phyloP scores from a whole-genome alignment of 306 rosid species.

The Rosa persica region DNA sequence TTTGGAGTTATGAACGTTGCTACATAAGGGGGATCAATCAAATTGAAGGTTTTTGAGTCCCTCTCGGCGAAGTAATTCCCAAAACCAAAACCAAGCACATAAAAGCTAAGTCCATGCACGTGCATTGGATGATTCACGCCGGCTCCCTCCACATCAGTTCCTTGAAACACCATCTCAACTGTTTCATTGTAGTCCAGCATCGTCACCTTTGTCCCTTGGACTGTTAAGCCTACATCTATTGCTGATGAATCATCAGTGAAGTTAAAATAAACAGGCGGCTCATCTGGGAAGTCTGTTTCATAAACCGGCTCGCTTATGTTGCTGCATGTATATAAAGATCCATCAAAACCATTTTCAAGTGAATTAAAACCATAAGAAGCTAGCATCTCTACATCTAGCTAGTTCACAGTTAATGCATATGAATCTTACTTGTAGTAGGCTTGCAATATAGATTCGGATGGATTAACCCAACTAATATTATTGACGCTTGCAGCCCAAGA shows the following conservation, averaged over 20 bases:
- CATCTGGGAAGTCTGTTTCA: not conserved
- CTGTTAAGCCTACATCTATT: not conserved
- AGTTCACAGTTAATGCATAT: not conserved
- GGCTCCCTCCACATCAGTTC: not conserved
- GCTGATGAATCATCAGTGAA: not conserved
- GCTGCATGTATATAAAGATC: conserved; percentile 2
- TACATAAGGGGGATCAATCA: conserved; percentile 16
- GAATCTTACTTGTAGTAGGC: conserved; percentile 15
- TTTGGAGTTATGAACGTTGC: conserved; percentile 4
- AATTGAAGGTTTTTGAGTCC: conserved; percentile 12
- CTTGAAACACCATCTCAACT: conserved; percentile 23
- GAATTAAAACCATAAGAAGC: not conserved
- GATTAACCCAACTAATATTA: not conserved
- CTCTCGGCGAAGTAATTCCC: conserved; percentile 8
- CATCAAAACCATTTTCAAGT: not conserved
- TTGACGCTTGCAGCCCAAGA: not conserved
- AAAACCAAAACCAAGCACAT: conserved; percentile 3
- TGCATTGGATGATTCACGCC: conserved; percentile 17
- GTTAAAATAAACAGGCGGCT: conserved; percentile 6
- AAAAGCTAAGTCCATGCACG: conserved; percentile 16
- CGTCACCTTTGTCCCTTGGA: conserved; percentile 8
- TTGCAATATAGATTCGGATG: not conserved
- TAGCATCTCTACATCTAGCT: not conserved
- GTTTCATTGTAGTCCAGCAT: conserved; percentile 15
- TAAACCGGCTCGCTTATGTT: conserved; percentile 11